Evolutionary conservation across 2,329 filamentous ascomycete genomes (phyloP), one percentile per base, ranked within the genome.

Genomic region (Lecanoromycetidae sp.): DNA sequence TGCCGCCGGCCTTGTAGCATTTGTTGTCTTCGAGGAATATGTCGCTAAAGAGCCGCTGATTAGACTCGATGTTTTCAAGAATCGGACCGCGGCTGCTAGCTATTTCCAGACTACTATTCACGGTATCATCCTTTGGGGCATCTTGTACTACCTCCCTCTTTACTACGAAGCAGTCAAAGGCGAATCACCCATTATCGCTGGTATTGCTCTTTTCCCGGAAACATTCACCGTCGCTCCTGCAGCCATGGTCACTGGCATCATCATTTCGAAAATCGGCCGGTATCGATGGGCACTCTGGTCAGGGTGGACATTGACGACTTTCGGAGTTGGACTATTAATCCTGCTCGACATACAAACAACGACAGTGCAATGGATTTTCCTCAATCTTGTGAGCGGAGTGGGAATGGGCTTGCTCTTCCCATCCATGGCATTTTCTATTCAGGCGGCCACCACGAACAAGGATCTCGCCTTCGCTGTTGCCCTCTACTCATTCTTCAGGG

Each of bases 341-440:
- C 34, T 56, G 6, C 42, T 57, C 23, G 44, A 55, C 26, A 44
- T 52, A 17, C 36, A 54, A 20, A 56, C 55, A 20, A 35, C 47
- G 7, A 49, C 42, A 20, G 47, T 50, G 1, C 15, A 29, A 32
- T 57, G 55, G 55, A 51, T 56, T 10, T 53, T 57, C 49, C 37
- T 56, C 20, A 56, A 54, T 30, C 40, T 57, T 3, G 41, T 77
- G 15, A 63, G 75, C 10, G 79, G 79, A 0, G 44, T 81, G 4
- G 80, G 80, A 12, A 71, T 76, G 2, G 82, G 80, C 2, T 70
- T 82, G 46, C 65, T 84, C 5, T 81, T 82, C 61, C 75, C 81
- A 0, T 67, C 72, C n/a, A 75, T 82, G 63, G 70, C 68, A 0
- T 73, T 82, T 27, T 72, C 75, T 1, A 72, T 83, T 20, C 80